A percentile compares a stretch with the other conserved stretches of the same genome.
Evolutionary conservation across 805 yeast species (phyloP).

Genomic region (Kuraishia borneana): DNA sequence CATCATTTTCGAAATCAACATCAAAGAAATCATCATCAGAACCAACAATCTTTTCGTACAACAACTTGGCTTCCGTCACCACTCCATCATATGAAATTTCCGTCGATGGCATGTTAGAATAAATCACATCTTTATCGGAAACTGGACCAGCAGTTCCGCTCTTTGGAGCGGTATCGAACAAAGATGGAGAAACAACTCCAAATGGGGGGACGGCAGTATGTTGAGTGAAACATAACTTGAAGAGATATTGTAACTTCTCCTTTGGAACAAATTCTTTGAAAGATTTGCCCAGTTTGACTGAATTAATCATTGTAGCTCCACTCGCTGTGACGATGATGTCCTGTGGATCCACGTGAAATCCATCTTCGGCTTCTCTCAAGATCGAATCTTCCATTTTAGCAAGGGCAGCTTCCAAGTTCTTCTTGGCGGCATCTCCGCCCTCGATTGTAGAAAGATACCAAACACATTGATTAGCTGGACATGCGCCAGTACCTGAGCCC

Average conservation of each 20-base stretch:
- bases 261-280: slow-evolving; percentile 77
- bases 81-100: slow-evolving; percentile 91
- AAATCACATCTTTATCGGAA: slow-evolving; percentile 35
- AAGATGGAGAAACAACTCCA: slow-evolving; percentile 33
- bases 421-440: slow-evolving; percentile 54
- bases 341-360: slow-evolving; percentile 42
- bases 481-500: slow-evolving; percentile 81
- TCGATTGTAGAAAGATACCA: slow-evolving; percentile 86
- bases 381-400: slow-evolving; percentile 70
- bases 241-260: slow-evolving; percentile 50
- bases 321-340: slow-evolving; percentile 41
- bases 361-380: slow-evolving; percentile 64
- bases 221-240: slow-evolving; percentile 55
- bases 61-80: slow-evolving; percentile 64
- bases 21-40: slow-evolving; percentile 94
- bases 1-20: slow-evolving; percentile 94
- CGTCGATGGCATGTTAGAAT: slow-evolving; percentile 58
- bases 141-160: slow-evolving; percentile 22
- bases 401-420: slow-evolving; percentile 73
- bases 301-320: slow-evolving; percentile 63
- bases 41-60: slow-evolving; percentile 77
- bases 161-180: slow-evolving; percentile 21
- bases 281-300: slow-evolving; percentile 78
- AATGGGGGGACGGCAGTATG: slow-evolving; percentile 43
- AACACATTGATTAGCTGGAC: slow-evolving; percentile 76